Conservation (phyloP, 2,329 filamentous ascomycete species). For the Pleurostoma richardsiae region DNA sequence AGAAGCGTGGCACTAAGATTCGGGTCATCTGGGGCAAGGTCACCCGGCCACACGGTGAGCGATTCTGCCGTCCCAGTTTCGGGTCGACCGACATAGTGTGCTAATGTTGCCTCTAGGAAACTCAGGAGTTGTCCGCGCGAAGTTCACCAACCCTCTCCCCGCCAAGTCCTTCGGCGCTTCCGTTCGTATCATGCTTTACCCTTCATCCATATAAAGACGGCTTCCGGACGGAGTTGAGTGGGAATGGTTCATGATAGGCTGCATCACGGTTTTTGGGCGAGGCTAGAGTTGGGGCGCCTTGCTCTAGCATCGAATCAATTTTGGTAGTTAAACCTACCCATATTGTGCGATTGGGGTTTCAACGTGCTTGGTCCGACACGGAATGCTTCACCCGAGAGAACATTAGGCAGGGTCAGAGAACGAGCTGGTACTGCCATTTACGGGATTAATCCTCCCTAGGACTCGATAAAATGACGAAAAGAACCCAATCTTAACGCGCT, state of each 20-base stretch:
- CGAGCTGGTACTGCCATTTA: constrained; percentile 3
- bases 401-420: neutral
- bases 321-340: constrained; percentile 8
- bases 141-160: constrained; percentile 94
- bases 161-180: constrained; percentile 94
- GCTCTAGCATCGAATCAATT: constrained; percentile 12
- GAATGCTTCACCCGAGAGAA: constrained; percentile 5
- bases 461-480: constrained; percentile 4
- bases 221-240: constrained; percentile 22
- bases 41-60: constrained; percentile 80
- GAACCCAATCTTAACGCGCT: no score
- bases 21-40: constrained; percentile 99
- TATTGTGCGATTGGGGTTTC: constrained; percentile 7
- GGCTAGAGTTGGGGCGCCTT: constrained; percentile 7
- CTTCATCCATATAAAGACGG: constrained; percentile 84
- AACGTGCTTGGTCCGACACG: constrained; percentile 12
- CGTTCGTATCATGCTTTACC: constrained; percentile 96
- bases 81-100: no score
- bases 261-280: constrained; percentile 13
- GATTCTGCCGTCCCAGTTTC: no score
- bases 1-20: constrained; percentile 97
- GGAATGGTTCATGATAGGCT: constrained; percentile 14
- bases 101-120: constrained; percentile 57
- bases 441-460: constrained; percentile 5
- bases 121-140: constrained; percentile 95